Conservation (phyloP, 2,329 filamentous ascomycete genomes). For the Botrytis galanthina region DNA sequence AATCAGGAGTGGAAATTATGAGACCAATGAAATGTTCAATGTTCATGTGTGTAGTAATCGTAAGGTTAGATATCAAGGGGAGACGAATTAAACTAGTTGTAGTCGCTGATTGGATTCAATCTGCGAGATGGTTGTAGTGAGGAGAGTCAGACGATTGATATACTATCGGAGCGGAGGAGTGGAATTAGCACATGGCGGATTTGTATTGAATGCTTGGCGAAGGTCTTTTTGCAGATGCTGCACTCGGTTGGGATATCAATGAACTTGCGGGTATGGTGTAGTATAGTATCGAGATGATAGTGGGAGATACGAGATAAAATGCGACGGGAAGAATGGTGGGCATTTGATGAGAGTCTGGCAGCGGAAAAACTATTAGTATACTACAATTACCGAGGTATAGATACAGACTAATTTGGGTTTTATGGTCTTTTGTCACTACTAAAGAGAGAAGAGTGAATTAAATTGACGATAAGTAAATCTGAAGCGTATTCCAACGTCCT, state of each 20-base stretch:
- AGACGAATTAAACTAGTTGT: background rate
- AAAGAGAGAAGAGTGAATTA: background rate
- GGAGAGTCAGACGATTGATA: rapidly evolving
- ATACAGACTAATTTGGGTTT: background rate
- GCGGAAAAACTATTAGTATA: too few species aligned
- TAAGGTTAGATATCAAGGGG: too few species aligned
- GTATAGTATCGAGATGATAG: background rate
- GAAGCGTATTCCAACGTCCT: background rate
- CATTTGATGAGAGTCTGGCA: background rate
- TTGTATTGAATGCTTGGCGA: background rate
- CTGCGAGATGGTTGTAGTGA: background rate
- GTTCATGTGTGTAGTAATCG: too few species aligned
- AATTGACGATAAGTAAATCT: background rate
- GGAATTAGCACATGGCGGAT: background rate
- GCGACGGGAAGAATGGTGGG: background rate
- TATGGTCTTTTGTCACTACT: background rate
- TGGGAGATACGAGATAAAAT: background rate
- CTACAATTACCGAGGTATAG: too few species aligned
- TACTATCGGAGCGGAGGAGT: background rate
- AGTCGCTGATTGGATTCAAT: background rate
- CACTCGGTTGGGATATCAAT: background rate
- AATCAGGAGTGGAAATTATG: too few species aligned
- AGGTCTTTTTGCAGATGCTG: background rate
- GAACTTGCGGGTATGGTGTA: background rate
- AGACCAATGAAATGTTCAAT: too few species aligned